These are phyloP conservation scores for Boletus edulis DNA, from an alignment of 768 basidiomycete genomes.

Conservation along the genomic window DNA sequence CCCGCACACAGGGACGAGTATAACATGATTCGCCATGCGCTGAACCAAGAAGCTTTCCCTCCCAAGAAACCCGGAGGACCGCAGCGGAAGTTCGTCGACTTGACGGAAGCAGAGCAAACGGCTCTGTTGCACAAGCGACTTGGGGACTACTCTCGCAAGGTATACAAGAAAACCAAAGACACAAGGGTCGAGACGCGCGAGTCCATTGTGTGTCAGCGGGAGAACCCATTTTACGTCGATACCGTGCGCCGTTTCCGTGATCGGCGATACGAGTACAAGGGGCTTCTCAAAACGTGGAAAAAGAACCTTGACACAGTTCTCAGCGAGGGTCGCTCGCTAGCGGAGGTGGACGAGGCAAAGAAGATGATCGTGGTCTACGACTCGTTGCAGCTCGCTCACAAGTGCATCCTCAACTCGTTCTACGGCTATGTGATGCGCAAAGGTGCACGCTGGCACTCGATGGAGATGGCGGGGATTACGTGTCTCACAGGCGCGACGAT, in stretches of 20 bases:
- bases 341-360: constrained; percentile 94
- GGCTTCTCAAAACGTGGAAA: constrained; percentile 98
- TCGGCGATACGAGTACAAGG: constrained; percentile 98
- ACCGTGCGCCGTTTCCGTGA: constrained; percentile 97
- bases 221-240: constrained; percentile 99
- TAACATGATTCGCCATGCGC: constrained; percentile 97
- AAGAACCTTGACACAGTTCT: constrained; percentile 84
- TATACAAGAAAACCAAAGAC: constrained; percentile 98
- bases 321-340: constrained; percentile 67
- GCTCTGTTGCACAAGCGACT: constrained; percentile 93
- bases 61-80: constrained; percentile 71
- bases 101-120: constrained; percentile 82
- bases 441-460: constrained; percentile 98
- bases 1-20: constrained; percentile 96
- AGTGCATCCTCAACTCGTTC: constrained; percentile 99
- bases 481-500: constrained; percentile 97
- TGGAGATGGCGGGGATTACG: constrained; percentile 99
- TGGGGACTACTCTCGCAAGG: constrained; percentile 97
- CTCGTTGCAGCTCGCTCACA: constrained; percentile 97
- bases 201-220: constrained; percentile 94
- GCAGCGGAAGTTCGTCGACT: constrained; percentile 78
- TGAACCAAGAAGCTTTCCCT: constrained; percentile 93
- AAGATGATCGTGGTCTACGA: constrained; percentile 99
- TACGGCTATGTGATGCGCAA: constrained; percentile 99
- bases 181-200: constrained; percentile 93